Percentiles rank a stretch among this genome's conserved stretches.
Conservation (phyloP, 2,329 filamentous ascomycete species). For the Ustulina deusta region DNA sequence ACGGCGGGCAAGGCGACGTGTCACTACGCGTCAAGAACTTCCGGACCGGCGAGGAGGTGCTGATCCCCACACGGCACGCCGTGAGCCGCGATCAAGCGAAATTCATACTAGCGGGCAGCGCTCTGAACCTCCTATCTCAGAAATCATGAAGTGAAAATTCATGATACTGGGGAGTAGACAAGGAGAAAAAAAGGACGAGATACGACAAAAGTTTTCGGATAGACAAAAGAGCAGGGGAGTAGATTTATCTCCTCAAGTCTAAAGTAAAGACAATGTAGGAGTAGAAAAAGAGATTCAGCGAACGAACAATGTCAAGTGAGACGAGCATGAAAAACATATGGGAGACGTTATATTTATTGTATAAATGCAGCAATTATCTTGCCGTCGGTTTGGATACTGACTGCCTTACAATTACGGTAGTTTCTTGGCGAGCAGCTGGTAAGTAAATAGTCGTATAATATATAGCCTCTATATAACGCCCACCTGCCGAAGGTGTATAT, state of each 20-base stretch:
- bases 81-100: constrained; percentile 89
- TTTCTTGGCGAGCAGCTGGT: background rate
- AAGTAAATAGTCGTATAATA: no score
- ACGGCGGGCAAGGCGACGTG: constrained; percentile 82
- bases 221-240: background rate
- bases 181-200: background rate
- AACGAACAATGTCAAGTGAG: background rate
- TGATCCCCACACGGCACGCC: constrained; percentile 85
- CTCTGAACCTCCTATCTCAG: constrained; percentile 88
- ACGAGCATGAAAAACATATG: background rate
- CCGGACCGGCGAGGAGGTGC: constrained; percentile 70
- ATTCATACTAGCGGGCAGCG: constrained; percentile 94
- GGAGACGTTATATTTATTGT: constrained; percentile 6
- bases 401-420: background rate
- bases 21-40: constrained; percentile 73
- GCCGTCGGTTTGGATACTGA: background rate
- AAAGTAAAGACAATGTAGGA: background rate
- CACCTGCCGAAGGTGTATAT: background rate
- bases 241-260: background rate
- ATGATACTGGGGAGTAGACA: background rate
- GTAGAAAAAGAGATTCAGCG: background rate
- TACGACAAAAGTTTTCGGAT: background rate
- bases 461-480: constrained; percentile 6
- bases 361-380: constrained; percentile 2
- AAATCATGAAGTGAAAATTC: constrained; percentile 36